Conservation (phyloP, 2,329 filamentous ascomycete genomes). For the Talaromyces sp. region DNA sequence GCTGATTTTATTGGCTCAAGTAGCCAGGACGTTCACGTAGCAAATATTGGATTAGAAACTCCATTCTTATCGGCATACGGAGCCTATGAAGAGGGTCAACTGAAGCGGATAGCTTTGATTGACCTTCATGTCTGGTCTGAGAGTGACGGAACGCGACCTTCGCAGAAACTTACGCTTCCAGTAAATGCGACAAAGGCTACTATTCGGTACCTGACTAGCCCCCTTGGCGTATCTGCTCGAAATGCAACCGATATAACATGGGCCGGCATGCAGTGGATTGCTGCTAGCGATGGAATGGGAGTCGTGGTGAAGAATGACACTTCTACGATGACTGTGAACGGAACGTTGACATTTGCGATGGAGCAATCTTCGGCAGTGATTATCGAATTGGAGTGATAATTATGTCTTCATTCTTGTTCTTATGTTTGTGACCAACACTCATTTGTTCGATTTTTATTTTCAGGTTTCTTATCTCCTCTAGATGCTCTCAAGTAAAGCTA, state of each 20-base stretch:
- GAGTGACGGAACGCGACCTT: neutral
- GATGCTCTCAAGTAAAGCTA: no score
- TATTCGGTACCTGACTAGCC: neutral
- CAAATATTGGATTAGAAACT: no score
- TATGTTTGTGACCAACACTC: neutral
- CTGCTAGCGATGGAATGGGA: neutral
- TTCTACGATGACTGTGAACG: neutral
- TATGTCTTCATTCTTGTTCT: neutral
- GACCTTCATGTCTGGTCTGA: neutral
- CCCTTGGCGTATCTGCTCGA: neutral
- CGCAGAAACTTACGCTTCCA: neutral
- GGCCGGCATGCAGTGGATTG: neutral
- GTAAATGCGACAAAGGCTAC: neutral
- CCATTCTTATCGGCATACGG: no score
- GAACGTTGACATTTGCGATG: neutral
- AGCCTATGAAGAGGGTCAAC: neutral
- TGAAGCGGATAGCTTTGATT: neutral
- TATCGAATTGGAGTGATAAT: neutral
- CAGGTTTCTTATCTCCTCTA: no score
- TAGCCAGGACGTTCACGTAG: no score
- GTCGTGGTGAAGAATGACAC: neutral
- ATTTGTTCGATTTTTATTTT: no score
- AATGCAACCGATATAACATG: neutral
- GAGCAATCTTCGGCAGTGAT: neutral
- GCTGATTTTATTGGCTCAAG: no score